These are phyloP conservation scores for Stramenopiles sp. DNA, from an alignment of 352 stramenopile species.

Conservation along the genomic window DNA sequence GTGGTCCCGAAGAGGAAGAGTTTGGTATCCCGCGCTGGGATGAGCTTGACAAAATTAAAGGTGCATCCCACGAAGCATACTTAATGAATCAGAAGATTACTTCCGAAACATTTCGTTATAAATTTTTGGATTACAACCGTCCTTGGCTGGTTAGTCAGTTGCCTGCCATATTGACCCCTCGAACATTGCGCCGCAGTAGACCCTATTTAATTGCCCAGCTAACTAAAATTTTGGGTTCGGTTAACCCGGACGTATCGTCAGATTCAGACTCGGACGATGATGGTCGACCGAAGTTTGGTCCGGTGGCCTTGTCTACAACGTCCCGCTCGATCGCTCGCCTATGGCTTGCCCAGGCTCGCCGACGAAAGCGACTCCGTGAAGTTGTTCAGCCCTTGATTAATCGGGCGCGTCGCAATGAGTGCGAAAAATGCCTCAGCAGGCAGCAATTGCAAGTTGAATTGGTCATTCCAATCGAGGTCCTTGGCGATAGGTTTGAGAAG, in stretches of 20 bases:
- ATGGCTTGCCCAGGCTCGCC: constrained; percentile 63
- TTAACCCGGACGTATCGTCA: constrained; percentile 72
- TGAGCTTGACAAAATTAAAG: constrained; percentile 70
- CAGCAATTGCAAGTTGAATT: constrained; percentile 81
- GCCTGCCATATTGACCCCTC: constrained; percentile 76
- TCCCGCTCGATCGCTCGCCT: constrained; percentile 69
- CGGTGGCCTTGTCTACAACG: constrained; percentile 59
- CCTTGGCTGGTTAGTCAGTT: constrained; percentile 87
- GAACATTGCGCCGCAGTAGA: constrained; percentile 56
- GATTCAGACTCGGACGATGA: constrained; percentile 51
- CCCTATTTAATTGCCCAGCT: constrained; percentile 89
- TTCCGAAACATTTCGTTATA: constrained; percentile 85
- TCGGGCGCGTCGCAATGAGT: constrained; percentile 66
- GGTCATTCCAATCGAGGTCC: constrained; percentile 63
- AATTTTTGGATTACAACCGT: constrained; percentile 92
- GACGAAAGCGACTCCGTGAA: constrained; percentile 50
- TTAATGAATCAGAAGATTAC: constrained; percentile 91
- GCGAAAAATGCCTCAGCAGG: constrained; percentile 75
- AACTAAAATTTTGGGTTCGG: constrained; percentile 72
- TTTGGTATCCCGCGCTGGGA: constrained; percentile 70
- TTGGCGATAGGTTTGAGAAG: constrained; percentile 67
- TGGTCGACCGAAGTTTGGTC: constrained; percentile 58
- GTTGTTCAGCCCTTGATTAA: constrained; percentile 73
- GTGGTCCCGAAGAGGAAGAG: constrained; percentile 65
- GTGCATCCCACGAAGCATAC: constrained; percentile 75